Evolutionary conservation across 2,329 filamentous ascomycete species (phyloP).

Genomic region (Cladosporium sp.): DNA sequence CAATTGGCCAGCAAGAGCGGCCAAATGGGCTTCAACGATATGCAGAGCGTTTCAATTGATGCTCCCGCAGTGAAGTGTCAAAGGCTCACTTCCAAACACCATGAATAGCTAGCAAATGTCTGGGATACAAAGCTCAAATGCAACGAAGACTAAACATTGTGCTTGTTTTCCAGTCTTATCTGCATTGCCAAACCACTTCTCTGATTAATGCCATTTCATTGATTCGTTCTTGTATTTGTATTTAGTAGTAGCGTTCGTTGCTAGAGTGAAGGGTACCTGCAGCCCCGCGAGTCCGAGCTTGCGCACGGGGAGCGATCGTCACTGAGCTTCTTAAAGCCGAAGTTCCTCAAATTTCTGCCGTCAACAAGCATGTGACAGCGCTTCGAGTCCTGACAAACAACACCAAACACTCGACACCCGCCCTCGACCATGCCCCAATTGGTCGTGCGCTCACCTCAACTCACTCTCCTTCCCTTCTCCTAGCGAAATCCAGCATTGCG

Average conservation of each 20-base stretch:
- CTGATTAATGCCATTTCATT: too few relatives aligned
- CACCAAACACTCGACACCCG: background rate
- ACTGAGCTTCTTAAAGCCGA: background rate
- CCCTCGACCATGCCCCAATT: slow-evolving; percentile 12
- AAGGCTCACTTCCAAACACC: background rate
- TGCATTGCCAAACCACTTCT: too few relatives aligned
- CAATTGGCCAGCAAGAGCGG: background rate
- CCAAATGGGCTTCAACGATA: background rate
- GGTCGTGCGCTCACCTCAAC: background rate
- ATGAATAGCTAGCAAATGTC: background rate
- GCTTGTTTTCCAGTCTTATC: too few relatives aligned
- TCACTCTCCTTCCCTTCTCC: background rate
- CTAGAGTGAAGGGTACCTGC: too few relatives aligned
- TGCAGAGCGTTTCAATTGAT: background rate
- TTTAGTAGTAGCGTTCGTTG: background rate
- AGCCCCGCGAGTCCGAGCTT: background rate
- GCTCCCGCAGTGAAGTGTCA: background rate
- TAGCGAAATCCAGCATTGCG: background rate
- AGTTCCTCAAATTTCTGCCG: slow-evolving; percentile 15
- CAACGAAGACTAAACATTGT: too few relatives aligned
- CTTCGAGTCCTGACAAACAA: background rate
- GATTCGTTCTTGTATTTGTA: background rate
- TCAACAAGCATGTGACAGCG: slow-evolving; percentile 19
- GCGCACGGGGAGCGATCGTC: background rate
- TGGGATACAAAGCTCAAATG: too few relatives aligned